Evolutionary conservation across 1,284 basidiomycete genomes (phyloP).

Genomic region (Cutaneotrichosporon cutaneum): DNA sequence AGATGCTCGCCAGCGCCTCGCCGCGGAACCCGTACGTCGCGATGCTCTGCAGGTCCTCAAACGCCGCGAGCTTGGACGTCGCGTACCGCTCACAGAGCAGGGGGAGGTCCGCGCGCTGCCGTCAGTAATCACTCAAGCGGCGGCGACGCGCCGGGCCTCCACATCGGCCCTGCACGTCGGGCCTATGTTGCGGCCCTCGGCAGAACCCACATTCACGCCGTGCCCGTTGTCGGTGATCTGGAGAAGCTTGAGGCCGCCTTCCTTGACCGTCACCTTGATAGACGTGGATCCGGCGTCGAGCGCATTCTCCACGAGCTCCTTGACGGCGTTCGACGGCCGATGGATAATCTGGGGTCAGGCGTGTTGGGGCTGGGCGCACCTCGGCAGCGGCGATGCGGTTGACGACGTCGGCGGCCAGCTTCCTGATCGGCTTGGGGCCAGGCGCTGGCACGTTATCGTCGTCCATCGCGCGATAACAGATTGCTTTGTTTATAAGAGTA

Average conservation of each 20-base stretch:
- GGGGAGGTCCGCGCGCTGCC: constrained; percentile 69
- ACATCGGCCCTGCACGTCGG: background rate
- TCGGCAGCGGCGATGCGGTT: constrained; percentile 65
- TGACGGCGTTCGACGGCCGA: constrained; percentile 89
- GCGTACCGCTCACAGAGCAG: constrained; percentile 94
- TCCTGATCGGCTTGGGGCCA: constrained; percentile 46
- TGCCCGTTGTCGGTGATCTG: constrained; percentile 97
- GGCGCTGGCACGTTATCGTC: background rate
- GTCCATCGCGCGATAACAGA: background rate
- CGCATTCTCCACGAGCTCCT: constrained; percentile 93
- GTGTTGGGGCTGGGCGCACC: constrained; percentile 40
- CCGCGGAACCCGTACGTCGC: constrained; percentile 96
- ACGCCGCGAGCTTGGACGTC: constrained; percentile 86
- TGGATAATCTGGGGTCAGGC: constrained; percentile 77
- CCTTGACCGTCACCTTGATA: constrained; percentile 85
- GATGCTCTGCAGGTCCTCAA: constrained; percentile 81
- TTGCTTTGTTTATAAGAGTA: background rate
- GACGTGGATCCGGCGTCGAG: constrained; percentile 88
- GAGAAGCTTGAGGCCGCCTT: constrained; percentile 91
- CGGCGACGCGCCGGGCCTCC: too few relatives aligned
- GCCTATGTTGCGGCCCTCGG: too few relatives aligned
- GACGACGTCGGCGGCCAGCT: constrained; percentile 58
- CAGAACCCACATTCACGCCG: constrained; percentile 72
- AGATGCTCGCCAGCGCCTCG: constrained; percentile 94
- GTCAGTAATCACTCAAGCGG: too few relatives aligned